A percentile compares a stretch with the other conserved stretches of the same genome.
Evolutionary conservation across 208 protist genomes (phyloP).

Genomic region (Acanthamoeba healyi): DNA sequence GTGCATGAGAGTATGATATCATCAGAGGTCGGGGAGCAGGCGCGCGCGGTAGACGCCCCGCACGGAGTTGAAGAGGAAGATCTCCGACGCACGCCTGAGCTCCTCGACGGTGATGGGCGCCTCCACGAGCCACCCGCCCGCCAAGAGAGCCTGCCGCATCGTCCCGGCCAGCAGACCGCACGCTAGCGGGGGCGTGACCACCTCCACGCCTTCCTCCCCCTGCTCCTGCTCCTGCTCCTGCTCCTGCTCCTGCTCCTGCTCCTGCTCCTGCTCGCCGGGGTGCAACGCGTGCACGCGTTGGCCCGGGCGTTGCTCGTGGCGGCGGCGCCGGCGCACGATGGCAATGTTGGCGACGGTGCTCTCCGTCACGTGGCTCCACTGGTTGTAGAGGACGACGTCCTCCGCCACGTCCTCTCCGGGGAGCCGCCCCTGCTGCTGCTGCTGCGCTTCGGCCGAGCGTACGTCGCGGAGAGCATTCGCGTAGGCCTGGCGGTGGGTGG

Average conservation of each 20-base stretch:
- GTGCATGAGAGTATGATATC: too few relatives aligned
- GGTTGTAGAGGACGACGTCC: constrained; percentile 57
- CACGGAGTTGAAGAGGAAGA: constrained; percentile 51
- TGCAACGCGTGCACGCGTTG: too few relatives aligned
- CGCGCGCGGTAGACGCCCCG: constrained; percentile 9
- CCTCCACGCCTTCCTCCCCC: neutral
- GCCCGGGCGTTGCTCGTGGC: too few relatives aligned
- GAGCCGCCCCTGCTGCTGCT: neutral
- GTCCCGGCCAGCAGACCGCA: constrained; percentile 25
- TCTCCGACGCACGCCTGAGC: neutral
- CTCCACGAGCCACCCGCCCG: neutral
- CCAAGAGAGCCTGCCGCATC: neutral
- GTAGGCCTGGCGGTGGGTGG: constrained; percentile 9
- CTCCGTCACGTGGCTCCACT: constrained; percentile 25
- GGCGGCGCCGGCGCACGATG: neutral
- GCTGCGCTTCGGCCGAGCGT: neutral
- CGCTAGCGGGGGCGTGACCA: neutral
- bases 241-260: too few relatives aligned
- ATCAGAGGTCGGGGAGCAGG: neutral
- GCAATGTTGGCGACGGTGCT: constrained; percentile 59
- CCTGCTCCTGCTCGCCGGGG: too few relatives aligned
- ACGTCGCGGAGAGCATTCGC: neutral
- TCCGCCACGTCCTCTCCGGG: neutral
- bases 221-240: neutral
- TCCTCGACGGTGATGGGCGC: neutral